Evolutionary conservation across 306 rosid species (phyloP).

Genomic region (Aeschynomene evenia): DNA sequence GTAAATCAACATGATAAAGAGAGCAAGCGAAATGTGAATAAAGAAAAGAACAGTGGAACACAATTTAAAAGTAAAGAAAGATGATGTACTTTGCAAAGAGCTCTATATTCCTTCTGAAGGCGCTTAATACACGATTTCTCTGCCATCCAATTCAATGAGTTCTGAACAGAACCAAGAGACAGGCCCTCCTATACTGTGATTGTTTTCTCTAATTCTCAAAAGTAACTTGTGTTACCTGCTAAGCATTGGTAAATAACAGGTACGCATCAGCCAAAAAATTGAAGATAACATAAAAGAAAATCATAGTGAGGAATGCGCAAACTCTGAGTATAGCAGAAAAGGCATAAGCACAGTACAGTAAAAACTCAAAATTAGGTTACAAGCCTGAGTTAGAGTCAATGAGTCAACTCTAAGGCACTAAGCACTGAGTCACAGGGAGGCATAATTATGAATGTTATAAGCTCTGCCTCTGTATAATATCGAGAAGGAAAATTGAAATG

Average conservation of each 20-base stretch:
- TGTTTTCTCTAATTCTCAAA: slow-evolving; percentile 20
- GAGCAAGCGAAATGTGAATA: not conserved
- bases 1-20: not conserved
- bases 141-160: slow-evolving; percentile 80
- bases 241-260: slow-evolving; percentile 25
- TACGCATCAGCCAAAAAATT: not conserved
- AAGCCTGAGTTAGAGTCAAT: not conserved
- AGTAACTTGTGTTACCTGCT: slow-evolving; percentile 36
- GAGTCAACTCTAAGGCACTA: not conserved
- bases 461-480: not conserved
- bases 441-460: not conserved
- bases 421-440: not conserved
- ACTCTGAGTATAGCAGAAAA: not conserved
- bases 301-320: not conserved
- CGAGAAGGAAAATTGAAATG: not conserved
- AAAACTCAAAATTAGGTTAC: not conserved
- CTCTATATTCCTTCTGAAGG: slow-evolving; percentile 96
- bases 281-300: slow-evolving; percentile 9
- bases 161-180: slow-evolving; percentile 22
- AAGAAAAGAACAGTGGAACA: slow-evolving; percentile 20
- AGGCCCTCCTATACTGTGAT: slow-evolving; percentile 19
- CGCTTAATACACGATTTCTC: slow-evolving; percentile 89
- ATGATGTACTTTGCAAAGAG: slow-evolving; percentile 78
- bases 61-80: slow-evolving; percentile 7
- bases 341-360: not conserved